phyloP scores from a whole-genome alignment of 164 flowering plant genomes.

The Protea cynaroides region DNA sequence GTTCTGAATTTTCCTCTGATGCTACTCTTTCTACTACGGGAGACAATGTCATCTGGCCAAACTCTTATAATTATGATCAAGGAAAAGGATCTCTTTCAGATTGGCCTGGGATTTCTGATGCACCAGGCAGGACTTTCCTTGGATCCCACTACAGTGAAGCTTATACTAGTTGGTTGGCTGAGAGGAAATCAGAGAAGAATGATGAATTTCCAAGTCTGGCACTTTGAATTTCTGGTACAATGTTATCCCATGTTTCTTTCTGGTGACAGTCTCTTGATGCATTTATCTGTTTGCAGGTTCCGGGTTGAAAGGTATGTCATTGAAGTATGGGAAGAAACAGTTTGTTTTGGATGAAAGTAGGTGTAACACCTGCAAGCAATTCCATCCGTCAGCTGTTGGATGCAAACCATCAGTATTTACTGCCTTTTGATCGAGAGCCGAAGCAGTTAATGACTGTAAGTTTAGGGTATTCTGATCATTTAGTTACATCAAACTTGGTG shows the following conservation, averaged over 20 bases:
- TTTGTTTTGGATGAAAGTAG: conserved; percentile 51
- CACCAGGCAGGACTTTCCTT: conserved; percentile 22
- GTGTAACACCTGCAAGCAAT: conserved; percentile 54
- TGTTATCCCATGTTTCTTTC: neutral
- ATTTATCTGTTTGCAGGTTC: conserved; percentile 30
- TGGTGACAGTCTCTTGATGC: neutral
- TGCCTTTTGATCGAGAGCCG: conserved; percentile 51
- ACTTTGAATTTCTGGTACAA: neutral
- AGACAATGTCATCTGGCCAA: conserved; percentile 28
- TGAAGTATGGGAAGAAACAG: conserved; percentile 48
- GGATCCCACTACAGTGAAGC: conserved; percentile 28
- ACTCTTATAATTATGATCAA: conserved; percentile 24
- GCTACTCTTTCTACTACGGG: conserved; percentile 49
- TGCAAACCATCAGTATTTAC: conserved; percentile 33
- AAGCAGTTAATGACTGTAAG: conserved; percentile 71
- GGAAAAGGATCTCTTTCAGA: conserved; percentile 34
- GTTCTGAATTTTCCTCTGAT: conserved; percentile 51
- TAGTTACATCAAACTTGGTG: no score
- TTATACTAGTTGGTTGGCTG: conserved; percentile 26
- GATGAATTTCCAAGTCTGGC: conserved; percentile 47
- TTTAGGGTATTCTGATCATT: no score
- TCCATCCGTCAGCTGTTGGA: conserved; percentile 24
- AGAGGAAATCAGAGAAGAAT: conserved; percentile 31
- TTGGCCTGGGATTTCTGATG: conserved; percentile 26
- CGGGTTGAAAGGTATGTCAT: conserved; percentile 26